A percentile compares a stretch with the other conserved stretches of the same genome.
These are phyloP conservation scores for Penicillium herquei DNA, from an alignment of 495 filamentous ascomycete species.

Conservation along the genomic window DNA sequence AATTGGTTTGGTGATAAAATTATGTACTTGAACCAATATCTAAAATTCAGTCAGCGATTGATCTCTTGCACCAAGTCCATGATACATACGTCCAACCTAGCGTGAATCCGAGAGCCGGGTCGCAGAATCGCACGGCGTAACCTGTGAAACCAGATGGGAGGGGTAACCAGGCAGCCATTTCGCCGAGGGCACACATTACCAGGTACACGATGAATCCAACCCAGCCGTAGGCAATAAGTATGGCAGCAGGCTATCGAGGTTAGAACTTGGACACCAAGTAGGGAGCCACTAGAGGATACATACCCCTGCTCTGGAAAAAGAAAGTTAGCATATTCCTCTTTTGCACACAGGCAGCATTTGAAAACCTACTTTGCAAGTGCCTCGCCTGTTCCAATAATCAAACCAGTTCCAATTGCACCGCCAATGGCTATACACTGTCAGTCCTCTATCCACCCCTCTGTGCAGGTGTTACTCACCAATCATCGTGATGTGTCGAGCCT, in stretches of 20 bases:
- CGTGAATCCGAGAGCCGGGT: constrained; percentile 68
- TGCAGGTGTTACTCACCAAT: constrained; percentile 45
- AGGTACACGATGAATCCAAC: constrained; percentile 63
- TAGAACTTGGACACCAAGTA: constrained; percentile 2
- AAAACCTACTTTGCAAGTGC: constrained; percentile 55
- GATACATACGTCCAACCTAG: constrained; percentile 54
- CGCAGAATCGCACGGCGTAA: constrained; percentile 61
- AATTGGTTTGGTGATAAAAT: constrained; percentile 81
- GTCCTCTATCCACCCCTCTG: neutral
- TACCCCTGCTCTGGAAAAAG: constrained; percentile 36
- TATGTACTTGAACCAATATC: constrained; percentile 63
- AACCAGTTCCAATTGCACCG: constrained; percentile 78
- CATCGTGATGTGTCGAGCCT: constrained; percentile 80
- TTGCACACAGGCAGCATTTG: neutral
- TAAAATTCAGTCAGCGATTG: constrained; percentile 6
- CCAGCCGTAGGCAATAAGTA: constrained; percentile 66
- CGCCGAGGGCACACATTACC: constrained; percentile 65
- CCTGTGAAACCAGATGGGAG: constrained; percentile 59
- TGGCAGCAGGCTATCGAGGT: constrained; percentile 61
- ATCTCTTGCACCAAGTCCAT: too few relatives aligned
- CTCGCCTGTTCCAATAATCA: constrained; percentile 65
- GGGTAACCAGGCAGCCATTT: constrained; percentile 70
- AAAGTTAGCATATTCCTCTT: constrained; percentile 3
- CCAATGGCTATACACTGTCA: constrained; percentile 61
- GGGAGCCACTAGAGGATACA: constrained; percentile 8